Percentiles rank a stretch among this genome's conserved stretches.
phyloP scores from a whole-genome alignment of 129 eudicot species.

The Helianthus tuberosus region DNA sequence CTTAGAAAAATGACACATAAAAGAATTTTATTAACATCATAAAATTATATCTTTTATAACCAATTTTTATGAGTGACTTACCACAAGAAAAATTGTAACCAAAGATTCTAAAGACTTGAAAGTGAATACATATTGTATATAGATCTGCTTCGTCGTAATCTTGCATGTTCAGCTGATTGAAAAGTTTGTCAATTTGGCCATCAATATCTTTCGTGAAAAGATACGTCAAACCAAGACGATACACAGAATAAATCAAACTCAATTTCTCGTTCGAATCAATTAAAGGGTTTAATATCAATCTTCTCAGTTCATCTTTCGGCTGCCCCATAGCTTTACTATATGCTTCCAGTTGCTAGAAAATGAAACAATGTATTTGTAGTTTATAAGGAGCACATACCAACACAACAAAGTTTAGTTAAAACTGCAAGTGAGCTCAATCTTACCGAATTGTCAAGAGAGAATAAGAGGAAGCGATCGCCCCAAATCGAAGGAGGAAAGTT shows the following conservation, averaged over 20 bases:
- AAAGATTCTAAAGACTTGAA: slow-evolving; percentile 6
- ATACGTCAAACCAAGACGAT: slow-evolving; percentile 19
- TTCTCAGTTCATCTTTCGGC: background rate
- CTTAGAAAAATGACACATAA: too few species aligned
- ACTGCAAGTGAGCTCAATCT: background rate
- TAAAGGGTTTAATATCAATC: background rate
- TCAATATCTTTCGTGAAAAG: slow-evolving; percentile 1
- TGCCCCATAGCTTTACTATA: slow-evolving; percentile 4
- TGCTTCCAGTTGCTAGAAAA: background rate
- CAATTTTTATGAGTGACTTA: background rate
- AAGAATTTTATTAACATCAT: background rate
- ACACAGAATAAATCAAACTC: slow-evolving; percentile 7
- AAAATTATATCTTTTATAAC: background rate
- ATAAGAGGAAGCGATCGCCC: slow-evolving; percentile 4
- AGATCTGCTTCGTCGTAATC: background rate
- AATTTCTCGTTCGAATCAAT: background rate
- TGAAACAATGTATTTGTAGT: background rate
- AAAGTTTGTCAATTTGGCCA: background rate
- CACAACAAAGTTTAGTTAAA: background rate
- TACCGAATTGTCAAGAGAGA: slow-evolving; percentile 2
- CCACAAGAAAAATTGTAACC: slow-evolving; percentile 7
- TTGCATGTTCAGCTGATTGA: background rate
- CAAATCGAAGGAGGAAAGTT: slow-evolving; percentile 13
- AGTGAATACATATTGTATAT: background rate
- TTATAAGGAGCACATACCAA: background rate